Evolutionary conservation across 768 basidiomycete species (phyloP), one percentile per base, ranked within the genome.

Genomic region (Amanita fuliginea): DNA sequence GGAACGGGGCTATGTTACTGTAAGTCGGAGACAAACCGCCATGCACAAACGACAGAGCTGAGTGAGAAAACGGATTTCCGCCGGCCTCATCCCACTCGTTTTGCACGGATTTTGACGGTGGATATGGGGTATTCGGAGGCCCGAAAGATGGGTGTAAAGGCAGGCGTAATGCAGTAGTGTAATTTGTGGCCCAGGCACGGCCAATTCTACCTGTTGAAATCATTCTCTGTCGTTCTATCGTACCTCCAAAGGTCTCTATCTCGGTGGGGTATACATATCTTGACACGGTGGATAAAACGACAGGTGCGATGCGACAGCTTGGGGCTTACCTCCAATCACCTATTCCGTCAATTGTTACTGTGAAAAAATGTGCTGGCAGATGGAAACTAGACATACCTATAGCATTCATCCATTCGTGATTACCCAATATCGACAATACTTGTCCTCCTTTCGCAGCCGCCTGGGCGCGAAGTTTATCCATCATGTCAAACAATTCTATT

Each of bases 351-450:
- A n/a, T n/a, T n/a, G 33, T 32, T 3, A 45, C 10, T 13, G 35
- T 36, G 52, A 56, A 47, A 44, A 26, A 24, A n/a, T 43, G 22
- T 11, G 42, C 22, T 39, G n/a, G n/a, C n/a, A 46, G 53, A 16
- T 4, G 33, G 34, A 32, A 19, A 33, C 21, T 33, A 14, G 53
- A n/a, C 60, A 36, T 56, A 83, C 86, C 86, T 51, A 90, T 82
- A 11, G 77, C 80, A 55, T 94, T 94, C 91, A 97, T 96, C 73
- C 84, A 83, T 63, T 98, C 96, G 56, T 99, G 96, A 62, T 99
- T 99, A 21, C 96, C 96, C 30, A 97, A 68, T 48, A 89, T 75
- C 10, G 77, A 81, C 28, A 95, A 60, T 11, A 99, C 73, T 3
- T 71, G 74, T 1, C 89, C 93, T 3, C 90, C 90, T 11, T 64